Percentiles rank a stretch among this genome's conserved stretches.
phyloP scores from a whole-genome alignment of 345 rosid genomes.

The Salix purpurea region DNA sequence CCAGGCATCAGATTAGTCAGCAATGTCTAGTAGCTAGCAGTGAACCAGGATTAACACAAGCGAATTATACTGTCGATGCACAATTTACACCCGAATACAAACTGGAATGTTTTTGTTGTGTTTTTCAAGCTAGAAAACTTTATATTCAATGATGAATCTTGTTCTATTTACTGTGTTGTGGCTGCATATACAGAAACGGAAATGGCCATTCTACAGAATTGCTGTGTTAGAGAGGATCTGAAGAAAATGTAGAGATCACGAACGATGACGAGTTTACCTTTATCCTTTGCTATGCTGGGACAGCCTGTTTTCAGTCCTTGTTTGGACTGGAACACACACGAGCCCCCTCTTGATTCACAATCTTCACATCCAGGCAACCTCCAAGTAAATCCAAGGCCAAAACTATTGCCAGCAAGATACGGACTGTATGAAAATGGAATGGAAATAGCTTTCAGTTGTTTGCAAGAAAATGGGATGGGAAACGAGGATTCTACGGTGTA shows the following conservation, averaged over 20 bases:
- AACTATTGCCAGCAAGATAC: conserved; percentile 46
- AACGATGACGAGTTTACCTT: background rate
- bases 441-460: conserved; percentile 39
- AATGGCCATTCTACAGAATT: background rate
- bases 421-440: conserved; percentile 55
- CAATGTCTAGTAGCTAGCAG: background rate
- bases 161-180: background rate
- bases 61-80: background rate
- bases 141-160: background rate
- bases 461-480: conserved; percentile 34
- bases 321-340: background rate
- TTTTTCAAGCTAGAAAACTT: background rate
- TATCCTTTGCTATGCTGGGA: background rate
- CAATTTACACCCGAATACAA: background rate
- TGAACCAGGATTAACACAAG: background rate
- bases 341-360: background rate
- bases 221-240: background rate
- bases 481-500: conserved; percentile 35
- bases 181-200: background rate
- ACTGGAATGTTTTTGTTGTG: background rate
- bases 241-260: background rate
- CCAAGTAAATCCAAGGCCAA: conserved; percentile 66
- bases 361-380: conserved; percentile 24
- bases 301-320: background rate
- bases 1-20: background rate